Evolutionary conservation across 768 basidiomycete genomes (phyloP).

Genomic region (Podaxis sp.): DNA sequence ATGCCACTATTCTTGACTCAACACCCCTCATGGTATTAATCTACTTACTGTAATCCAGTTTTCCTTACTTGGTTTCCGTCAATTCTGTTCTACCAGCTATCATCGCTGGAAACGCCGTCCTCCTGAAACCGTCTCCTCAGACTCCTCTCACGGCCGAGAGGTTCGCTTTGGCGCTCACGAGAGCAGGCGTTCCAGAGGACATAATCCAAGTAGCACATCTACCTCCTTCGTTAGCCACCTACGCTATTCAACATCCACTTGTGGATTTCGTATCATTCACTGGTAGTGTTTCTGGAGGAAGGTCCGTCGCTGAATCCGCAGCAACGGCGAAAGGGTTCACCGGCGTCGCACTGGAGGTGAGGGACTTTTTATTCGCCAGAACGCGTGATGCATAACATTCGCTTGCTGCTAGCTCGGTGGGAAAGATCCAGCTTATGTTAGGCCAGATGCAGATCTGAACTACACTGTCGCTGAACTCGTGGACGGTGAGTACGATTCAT

Average conservation of each 20-base stretch:
- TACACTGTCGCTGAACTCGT: slow-evolving; percentile 86
- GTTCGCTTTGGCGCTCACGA: slow-evolving; percentile 62
- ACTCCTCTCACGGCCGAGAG: slow-evolving; percentile 89
- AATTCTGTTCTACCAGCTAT: slow-evolving; percentile 93
- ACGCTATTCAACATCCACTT: slow-evolving; percentile 59
- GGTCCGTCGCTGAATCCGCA: slow-evolving; percentile 70
- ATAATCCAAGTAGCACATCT: slow-evolving; percentile 78
- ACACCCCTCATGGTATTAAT: background rate
- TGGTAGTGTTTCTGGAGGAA: slow-evolving; percentile 77
- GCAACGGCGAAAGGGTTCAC: slow-evolving; percentile 71
- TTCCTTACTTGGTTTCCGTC: slow-evolving; percentile 85
- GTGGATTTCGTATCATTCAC: slow-evolving; percentile 91
- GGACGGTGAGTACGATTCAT: slow-evolving; percentile 59
- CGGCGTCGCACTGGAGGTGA: slow-evolving; percentile 81
- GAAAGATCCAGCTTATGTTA: slow-evolving; percentile 96
- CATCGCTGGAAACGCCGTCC: slow-evolving; percentile 84
- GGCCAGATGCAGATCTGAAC: slow-evolving; percentile 79
- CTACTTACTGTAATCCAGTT: slow-evolving; percentile 41
- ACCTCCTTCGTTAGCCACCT: slow-evolving; percentile 55
- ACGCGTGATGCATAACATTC: background rate
- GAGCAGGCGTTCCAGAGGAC: slow-evolving; percentile 76
- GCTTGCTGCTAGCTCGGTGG: slow-evolving; percentile 73
- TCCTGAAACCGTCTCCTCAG: slow-evolving; percentile 96
- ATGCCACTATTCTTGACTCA: slow-evolving; percentile 24
- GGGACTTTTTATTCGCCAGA: slow-evolving; percentile 5